phyloP scores from a whole-genome alignment of 345 rosid species.

The Ricinus communis region DNA sequence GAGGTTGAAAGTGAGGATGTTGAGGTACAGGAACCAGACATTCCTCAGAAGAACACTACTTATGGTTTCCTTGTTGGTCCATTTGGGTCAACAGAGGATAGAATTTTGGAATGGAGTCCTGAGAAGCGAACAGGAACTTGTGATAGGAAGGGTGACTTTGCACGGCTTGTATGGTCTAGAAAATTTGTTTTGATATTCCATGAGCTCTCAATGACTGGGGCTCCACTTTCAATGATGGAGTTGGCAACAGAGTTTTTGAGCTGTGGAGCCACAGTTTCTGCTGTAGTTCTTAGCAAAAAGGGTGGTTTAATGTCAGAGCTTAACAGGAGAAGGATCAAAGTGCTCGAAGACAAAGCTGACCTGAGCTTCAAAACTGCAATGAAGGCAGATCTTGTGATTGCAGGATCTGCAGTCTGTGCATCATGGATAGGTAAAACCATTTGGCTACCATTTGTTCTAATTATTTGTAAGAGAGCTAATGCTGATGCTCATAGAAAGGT shows the following conservation, averaged over 20 bases:
- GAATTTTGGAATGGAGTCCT: slow-evolving; percentile 84
- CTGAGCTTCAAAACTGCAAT: slow-evolving; percentile 90
- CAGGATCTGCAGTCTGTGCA: slow-evolving; percentile 97
- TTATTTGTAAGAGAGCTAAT: slow-evolving; percentile 1
- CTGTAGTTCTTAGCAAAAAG: slow-evolving; percentile 86
- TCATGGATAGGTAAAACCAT: slow-evolving; percentile 80
- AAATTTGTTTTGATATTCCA: slow-evolving; percentile 86
- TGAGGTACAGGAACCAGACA: slow-evolving; percentile 58
- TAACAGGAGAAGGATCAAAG: slow-evolving; percentile 80
- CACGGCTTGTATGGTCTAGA: slow-evolving; percentile 97
- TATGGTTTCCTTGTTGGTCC: slow-evolving; percentile 85
- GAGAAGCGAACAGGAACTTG: slow-evolving; percentile 89
- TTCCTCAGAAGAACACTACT: slow-evolving; percentile 62
- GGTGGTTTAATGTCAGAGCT: slow-evolving; percentile 92
- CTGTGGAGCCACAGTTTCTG: slow-evolving; percentile 97
- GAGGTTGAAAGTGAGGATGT: slow-evolving; percentile 35
- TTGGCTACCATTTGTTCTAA: slow-evolving; percentile 5
- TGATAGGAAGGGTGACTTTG: slow-evolving; percentile 85
- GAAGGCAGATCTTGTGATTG: slow-evolving; percentile 93
- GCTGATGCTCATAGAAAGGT: too few species aligned
- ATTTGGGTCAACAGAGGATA: slow-evolving; percentile 75
- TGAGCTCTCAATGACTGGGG: slow-evolving; percentile 98
- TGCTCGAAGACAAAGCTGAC: slow-evolving; percentile 86
- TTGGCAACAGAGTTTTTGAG: slow-evolving; percentile 95
- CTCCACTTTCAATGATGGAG: slow-evolving; percentile 97